Evolutionary conservation across 2,329 filamentous ascomycete genomes (phyloP).

Genomic region (Clarireedia sp.): DNA sequence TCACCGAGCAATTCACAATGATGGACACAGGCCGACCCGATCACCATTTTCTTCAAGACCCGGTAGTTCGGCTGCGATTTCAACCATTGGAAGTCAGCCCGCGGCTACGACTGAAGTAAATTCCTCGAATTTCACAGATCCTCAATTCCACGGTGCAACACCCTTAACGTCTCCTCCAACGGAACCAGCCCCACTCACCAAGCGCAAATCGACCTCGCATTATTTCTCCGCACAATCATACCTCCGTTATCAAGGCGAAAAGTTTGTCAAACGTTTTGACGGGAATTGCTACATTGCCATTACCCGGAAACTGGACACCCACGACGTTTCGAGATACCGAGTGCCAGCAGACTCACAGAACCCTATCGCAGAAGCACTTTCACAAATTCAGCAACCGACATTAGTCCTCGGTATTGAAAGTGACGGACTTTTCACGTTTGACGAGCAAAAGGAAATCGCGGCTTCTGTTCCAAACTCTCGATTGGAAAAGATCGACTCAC

Average conservation of each 20-base stretch:
- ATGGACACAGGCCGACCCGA: slow-evolving; percentile 62
- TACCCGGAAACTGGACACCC: slow-evolving; percentile 93
- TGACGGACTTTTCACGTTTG: slow-evolving; percentile 93
- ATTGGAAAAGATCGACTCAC: slow-evolving; percentile 81
- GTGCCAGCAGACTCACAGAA: slow-evolving; percentile 33
- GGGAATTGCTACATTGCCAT: slow-evolving; percentile 99
- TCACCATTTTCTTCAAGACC: slow-evolving; percentile 38
- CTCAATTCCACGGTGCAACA: slow-evolving; percentile 63
- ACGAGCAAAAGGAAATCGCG: slow-evolving; percentile 89
- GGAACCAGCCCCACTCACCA: slow-evolving; percentile 24
- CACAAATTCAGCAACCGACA: slow-evolving; percentile 77
- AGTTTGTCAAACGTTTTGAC: slow-evolving; percentile 96
- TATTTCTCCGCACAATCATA: slow-evolving; percentile 99
- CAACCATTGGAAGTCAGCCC: slow-evolving; percentile 10
- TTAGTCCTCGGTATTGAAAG: slow-evolving; percentile 91
- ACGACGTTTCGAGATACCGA: slow-evolving; percentile 81
- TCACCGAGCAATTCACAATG: slow-evolving; percentile 76
- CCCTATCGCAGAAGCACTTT: slow-evolving; percentile 63
- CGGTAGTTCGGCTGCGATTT: slow-evolving; percentile 26
- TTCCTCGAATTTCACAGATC: slow-evolving; percentile 44
- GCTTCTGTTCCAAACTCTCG: slow-evolving; percentile 68
- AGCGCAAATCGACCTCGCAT: slow-evolving; percentile 50
- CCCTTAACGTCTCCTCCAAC: slow-evolving; percentile 38
- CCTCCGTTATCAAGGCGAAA: slow-evolving; percentile 88
- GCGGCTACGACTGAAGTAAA: slow-evolving; percentile 16